These are phyloP conservation scores for Citrullus mucosospermus DNA, from an alignment of 306 rosid species.

Conservation along the genomic window DNA sequence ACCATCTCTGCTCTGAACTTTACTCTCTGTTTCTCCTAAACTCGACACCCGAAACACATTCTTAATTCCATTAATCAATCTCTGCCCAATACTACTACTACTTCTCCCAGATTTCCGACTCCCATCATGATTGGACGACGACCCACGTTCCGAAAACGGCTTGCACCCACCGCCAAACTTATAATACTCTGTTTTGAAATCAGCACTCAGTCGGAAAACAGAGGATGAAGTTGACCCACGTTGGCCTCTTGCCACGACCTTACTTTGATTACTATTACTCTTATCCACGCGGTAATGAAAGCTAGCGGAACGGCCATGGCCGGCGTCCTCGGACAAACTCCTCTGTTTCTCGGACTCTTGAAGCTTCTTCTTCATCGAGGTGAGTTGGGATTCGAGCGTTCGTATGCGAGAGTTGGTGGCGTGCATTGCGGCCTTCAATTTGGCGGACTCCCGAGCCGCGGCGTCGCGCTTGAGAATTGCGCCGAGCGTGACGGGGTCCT, in stretches of 20 bases:
- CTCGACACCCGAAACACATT: slow-evolving; percentile 38
- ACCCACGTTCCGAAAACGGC: not conserved
- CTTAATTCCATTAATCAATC: slow-evolving; percentile 35
- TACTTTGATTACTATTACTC: not conserved
- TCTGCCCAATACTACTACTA: slow-evolving; percentile 30
- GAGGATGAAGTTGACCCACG: slow-evolving; percentile 42
- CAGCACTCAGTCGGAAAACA: slow-evolving; percentile 17
- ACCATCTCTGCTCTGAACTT: not conserved
- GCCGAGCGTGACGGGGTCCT: slow-evolving; percentile 28
- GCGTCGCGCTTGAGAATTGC: slow-evolving; percentile 45
- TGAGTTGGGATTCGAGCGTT: slow-evolving; percentile 50
- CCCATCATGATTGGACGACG: not conserved
- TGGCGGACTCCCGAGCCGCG: slow-evolving; percentile 26
- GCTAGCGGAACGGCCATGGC: slow-evolving; percentile 38
- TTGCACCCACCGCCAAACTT: not conserved
- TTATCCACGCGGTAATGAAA: slow-evolving; percentile 29
- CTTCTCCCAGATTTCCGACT: slow-evolving; percentile 11
- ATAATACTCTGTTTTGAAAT: not conserved
- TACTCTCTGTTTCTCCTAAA: slow-evolving; percentile 6
- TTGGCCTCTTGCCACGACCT: slow-evolving; percentile 30
- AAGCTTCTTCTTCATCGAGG: slow-evolving; percentile 42
- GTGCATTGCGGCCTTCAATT: slow-evolving; percentile 46
- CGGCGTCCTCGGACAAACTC: not conserved
- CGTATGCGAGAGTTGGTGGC: slow-evolving; percentile 52
- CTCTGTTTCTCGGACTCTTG: slow-evolving; percentile 10